Base-by-base conservation (phyloP, 495 filamentous ascomycete genomes). In the Usnea hakonensis region DNA sequence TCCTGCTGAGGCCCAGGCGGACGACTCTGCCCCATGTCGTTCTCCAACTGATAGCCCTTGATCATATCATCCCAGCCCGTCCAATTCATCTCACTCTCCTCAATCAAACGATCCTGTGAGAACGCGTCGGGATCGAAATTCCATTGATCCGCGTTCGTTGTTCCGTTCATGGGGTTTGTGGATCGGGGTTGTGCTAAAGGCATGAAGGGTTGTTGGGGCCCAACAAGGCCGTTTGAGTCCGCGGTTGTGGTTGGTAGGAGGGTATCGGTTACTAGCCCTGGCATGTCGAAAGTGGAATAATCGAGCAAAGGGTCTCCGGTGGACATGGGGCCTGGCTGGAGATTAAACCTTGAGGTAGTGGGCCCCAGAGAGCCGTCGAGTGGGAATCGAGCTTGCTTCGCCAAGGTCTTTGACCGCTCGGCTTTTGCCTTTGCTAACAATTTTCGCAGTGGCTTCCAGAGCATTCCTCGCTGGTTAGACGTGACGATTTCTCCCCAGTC, bases 391-490 rank as follows among this genome's bases (percentile, higher is more conserved):
- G 38, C 46, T 38, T 55, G 63, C 48, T 57, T 64, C 4, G 66
- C 56, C 5, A 82, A 32, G 58, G 80, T 79, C 11, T 62, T 67
- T 0, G 74, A 69, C 17, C 80, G 78, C 65, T 79, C 77, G 14
- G 69, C 71, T 37, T 71, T 72, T 11, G 80, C 81, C 65, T 80
- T 79, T 8, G 64, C 60, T 77, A 80, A 80, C 19, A 85, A 61
- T 61, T 76, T 80, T 21, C 73, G 72, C n/a, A 85, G 65, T 0
- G 83, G 81, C 53, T 80, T 68, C 81, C 82, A 85, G 21, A 83
- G 69, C 48, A 74, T 75, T 54, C 71, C 61, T 40, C 73, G 76
- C 55, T 75, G 78, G 43, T 75, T 68, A n/a, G 70, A 65, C 23
- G 72, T 5, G 64, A 70, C 30, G 74, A 76, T 21, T 75, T 77